These are phyloP conservation scores for Solanum dulcamara DNA, from an alignment of 257 asterid genomes.

Conservation along the genomic window DNA sequence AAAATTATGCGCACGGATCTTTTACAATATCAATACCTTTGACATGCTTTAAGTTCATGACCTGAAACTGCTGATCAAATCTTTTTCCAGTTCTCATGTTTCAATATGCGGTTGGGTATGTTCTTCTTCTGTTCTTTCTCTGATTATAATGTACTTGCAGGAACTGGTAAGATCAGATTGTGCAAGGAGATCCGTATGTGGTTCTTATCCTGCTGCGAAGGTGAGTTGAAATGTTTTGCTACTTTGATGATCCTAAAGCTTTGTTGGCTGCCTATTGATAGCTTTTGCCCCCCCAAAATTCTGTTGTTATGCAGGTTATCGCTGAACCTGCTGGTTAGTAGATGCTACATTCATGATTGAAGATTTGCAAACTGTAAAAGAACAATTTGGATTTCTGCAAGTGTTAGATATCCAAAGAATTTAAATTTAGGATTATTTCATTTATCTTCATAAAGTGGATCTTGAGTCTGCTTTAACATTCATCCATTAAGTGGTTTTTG, in stretches of 20 bases:
- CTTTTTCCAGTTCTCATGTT: background rate
- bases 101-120: background rate
- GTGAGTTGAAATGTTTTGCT: background rate
- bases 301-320: background rate
- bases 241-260: background rate
- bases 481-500: background rate
- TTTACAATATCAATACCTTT: too few species aligned
- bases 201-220: background rate
- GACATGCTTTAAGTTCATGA: background rate
- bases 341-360: background rate
- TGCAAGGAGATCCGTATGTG: background rate
- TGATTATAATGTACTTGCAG: conserved; percentile 4
- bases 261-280: background rate
- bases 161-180: conserved; percentile 4
- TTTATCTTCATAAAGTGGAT: background rate
- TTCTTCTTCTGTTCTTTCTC: background rate
- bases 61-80: background rate
- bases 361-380: background rate
- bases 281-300: background rate
- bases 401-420: background rate
- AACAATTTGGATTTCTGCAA: background rate
- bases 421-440: background rate
- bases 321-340: conserved; percentile 6
- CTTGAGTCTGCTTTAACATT: background rate
- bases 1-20: too few species aligned